Base-by-base conservation (phyloP, 1,284 basidiomycete species). In the Ceratobasidium sp. region DNA sequence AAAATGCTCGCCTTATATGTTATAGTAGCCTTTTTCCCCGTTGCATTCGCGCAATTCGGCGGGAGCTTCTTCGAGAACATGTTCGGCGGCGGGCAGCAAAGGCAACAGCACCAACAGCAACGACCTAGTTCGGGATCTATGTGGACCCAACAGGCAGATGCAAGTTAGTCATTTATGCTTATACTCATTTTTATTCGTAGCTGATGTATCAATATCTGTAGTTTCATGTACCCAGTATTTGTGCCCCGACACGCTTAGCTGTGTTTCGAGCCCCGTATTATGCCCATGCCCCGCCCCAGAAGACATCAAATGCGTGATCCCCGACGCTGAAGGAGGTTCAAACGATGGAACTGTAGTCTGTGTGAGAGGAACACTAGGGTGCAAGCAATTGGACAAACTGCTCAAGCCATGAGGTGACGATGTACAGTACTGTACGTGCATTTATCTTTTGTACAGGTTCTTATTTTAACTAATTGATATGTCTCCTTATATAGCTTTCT, bases 241-340 rank as follows among this genome's bases (percentile, higher is more conserved):
- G 9, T 77, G 77, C 41, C 77, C 77, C 17, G 50, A 57, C 19
- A 77, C 77, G 11, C 73, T 77, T 7, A 76, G 62, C 15, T 77
- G 77, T 41, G 77, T 77, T 27, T 60, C 59, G 22, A 65, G 29
- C 24, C 77, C 77, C 8, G 45, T 60, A 6, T 62, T 72, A 33
- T 77, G 77, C 60, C 77, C 77, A 24, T 77, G 77, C 47, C 77
- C 77, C 11, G 63, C 56, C 29, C 48, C 76, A 17, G 73, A 77
- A 54, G 77, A 77, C 45, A 64, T 77, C 41, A 76, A 76, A 63
- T 77, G 77, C 41, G 45, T 77, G 15, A 69, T 77, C 50, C 77
- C 75, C 2, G 77, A 77, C 53, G 65, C 69, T 6, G 67, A 75
- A 41, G 57, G 71, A 44, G 57, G 50, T 1, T 64, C 54, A 9